Percentiles rank a stretch among this genome's conserved stretches.
phyloP scores from a whole-genome alignment of 495 filamentous ascomycete genomes.

The Rusavskia elegans region DNA sequence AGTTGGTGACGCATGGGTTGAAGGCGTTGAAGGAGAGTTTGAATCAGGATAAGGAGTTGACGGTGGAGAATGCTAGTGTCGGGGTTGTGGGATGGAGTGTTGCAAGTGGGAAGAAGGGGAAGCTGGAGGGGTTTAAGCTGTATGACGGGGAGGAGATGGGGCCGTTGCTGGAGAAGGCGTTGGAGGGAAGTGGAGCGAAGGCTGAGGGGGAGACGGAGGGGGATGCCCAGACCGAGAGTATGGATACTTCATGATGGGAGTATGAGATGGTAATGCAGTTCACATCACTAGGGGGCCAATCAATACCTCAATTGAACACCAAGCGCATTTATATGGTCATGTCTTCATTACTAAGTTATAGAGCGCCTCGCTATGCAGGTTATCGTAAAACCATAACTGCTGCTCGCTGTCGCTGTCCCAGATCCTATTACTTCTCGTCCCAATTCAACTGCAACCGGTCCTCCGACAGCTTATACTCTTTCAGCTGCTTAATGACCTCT shows the following conservation, averaged over 20 bases:
- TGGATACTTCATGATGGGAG: slow-evolving; percentile 32
- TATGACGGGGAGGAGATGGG: slow-evolving; percentile 79
- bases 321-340: background rate
- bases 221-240: slow-evolving; percentile 23
- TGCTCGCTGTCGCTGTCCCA: background rate
- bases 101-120: slow-evolving; percentile 30
- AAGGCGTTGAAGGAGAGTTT: slow-evolving; percentile 87
- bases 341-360: background rate
- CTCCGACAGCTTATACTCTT: slow-evolving; percentile 57
- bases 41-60: slow-evolving; percentile 93
- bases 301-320: background rate
- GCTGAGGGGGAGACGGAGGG: slow-evolving; percentile 28
- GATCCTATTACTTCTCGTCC: slow-evolving; percentile 38
- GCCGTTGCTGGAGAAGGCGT: slow-evolving; percentile 39
- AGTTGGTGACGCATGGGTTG: slow-evolving; percentile 80
- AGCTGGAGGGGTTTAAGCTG: slow-evolving; percentile 71
- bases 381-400: background rate
- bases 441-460: slow-evolving; percentile 69
- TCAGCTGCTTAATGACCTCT: slow-evolving; percentile 53
- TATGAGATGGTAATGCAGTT: background rate
- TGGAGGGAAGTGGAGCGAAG: slow-evolving; percentile 57
- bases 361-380: slow-evolving; percentile 7
- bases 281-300: background rate
- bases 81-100: slow-evolving; percentile 49
- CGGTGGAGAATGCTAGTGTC: slow-evolving; percentile 86